Evolutionary conservation across 2,329 filamentous ascomycete species (phyloP).

Genomic region (Penicillium sp.): DNA sequence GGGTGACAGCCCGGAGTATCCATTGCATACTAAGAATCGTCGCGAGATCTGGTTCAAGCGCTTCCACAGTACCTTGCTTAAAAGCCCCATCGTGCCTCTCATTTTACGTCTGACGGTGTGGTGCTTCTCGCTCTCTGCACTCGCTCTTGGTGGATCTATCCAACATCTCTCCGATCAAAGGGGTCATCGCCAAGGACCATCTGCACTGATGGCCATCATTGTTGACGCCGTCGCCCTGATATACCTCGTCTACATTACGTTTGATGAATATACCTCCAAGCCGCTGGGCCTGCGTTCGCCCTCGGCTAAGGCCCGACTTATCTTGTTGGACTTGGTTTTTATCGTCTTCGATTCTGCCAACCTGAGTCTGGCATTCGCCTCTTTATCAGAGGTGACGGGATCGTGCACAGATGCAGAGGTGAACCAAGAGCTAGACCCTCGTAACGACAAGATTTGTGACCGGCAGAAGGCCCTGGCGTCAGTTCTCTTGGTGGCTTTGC

Average conservation of each 20-base stretch:
- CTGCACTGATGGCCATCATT: constrained; percentile 84
- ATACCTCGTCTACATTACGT: constrained; percentile 92
- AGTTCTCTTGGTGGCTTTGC: constrained; percentile 77
- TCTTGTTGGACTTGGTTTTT: constrained; percentile 91
- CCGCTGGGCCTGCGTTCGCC: constrained; percentile 85
- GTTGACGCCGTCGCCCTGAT: constrained; percentile 87
- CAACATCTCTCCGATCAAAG: constrained; percentile 61
- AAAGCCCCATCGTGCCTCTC: constrained; percentile 83
- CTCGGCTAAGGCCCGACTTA: constrained; percentile 83
- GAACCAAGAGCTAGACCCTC: constrained; percentile 38
- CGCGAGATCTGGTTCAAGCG: constrained; percentile 61
- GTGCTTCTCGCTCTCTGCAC: constrained; percentile 77
- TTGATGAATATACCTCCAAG: constrained; percentile 94
- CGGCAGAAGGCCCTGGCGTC: constrained; percentile 73
- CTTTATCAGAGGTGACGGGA: constrained; percentile 68
- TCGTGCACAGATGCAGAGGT: constrained; percentile 56
- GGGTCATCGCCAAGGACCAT: constrained; percentile 65
- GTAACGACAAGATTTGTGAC: constrained; percentile 58
- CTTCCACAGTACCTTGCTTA: constrained; percentile 71
- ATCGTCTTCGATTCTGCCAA: constrained; percentile 98
- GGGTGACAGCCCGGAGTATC: constrained; percentile 56
- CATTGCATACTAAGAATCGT: constrained; percentile 54
- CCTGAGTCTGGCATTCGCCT: constrained; percentile 84
- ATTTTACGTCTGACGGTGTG: constrained; percentile 82
- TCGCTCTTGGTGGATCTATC: constrained; percentile 78